Conservation (phyloP, 208 protist species). For the Trypanosoma mega region DNA sequence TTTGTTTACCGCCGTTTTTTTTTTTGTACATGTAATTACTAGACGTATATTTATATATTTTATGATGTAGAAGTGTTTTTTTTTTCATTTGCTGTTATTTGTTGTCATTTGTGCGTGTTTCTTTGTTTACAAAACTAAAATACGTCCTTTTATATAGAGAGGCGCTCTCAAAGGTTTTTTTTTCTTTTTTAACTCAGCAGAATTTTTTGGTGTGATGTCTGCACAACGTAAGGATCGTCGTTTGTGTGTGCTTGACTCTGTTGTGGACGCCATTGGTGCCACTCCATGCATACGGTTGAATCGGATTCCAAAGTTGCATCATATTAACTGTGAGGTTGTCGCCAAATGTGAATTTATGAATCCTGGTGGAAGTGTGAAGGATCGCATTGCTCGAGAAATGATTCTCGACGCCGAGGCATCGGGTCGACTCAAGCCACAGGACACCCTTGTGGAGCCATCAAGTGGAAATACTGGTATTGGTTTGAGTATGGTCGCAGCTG, state of each 20-base stretch:
- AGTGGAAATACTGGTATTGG: slow-evolving; percentile 97
- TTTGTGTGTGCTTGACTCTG: slow-evolving; percentile 28
- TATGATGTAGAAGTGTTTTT: too few species aligned
- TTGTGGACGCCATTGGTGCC: slow-evolving; percentile 81
- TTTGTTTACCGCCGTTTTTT: too few species aligned
- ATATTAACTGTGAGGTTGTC: slow-evolving; percentile 86
- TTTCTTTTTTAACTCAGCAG: too few species aligned
- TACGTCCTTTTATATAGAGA: too few species aligned
- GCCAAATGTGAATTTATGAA: slow-evolving; percentile 93
- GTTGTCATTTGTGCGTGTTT: too few species aligned
- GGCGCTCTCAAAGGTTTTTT: too few species aligned
- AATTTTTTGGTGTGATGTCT: too few species aligned
- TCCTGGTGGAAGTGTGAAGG: slow-evolving; percentile 96
- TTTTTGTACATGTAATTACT: too few species aligned
- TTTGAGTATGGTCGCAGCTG: slow-evolving; percentile 93
- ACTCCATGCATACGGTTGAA: slow-evolving; percentile 91
- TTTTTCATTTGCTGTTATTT: too few species aligned
- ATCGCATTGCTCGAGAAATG: slow-evolving; percentile 97
- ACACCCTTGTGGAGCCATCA: slow-evolving; percentile 97
- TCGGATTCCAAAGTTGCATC: slow-evolving; percentile 64
- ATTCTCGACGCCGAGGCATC: slow-evolving; percentile 92
- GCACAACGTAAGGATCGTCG: too few species aligned
- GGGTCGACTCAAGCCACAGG: slow-evolving; percentile 92
- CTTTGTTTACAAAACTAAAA: too few species aligned
- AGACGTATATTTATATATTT: too few species aligned